A percentile compares a stretch with the other conserved stretches of the same genome.
These are phyloP conservation scores for Salix exigua DNA, from an alignment of 345 rosid genomes.

Conservation along the genomic window DNA sequence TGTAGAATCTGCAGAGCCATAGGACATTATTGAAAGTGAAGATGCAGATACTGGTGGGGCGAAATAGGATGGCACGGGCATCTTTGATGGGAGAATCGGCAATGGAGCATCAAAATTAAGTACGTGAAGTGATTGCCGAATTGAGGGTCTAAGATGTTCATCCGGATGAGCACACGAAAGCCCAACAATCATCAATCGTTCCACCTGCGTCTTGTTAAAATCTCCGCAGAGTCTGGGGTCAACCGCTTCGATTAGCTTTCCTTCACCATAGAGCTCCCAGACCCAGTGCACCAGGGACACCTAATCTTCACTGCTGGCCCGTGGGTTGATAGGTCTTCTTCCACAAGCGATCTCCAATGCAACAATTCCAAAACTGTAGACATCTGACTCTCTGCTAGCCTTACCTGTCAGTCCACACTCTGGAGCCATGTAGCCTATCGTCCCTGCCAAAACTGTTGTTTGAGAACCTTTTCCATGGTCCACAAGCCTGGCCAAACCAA, in stretches of 20 bases:
- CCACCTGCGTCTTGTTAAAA: neutral
- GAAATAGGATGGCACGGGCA: conserved; percentile 8
- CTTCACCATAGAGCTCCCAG: too few species aligned
- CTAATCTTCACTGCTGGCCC: too few species aligned
- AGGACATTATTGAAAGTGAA: too few species aligned
- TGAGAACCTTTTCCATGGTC: conserved; percentile 28
- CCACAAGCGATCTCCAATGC: conserved; percentile 26
- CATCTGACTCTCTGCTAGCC: conserved; percentile 33
- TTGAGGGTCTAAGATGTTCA: neutral
- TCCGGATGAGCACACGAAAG: conserved; percentile 16
- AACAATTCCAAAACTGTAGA: conserved; percentile 38
- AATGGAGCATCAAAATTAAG: conserved; percentile 8
- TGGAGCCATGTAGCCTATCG: conserved; percentile 30
- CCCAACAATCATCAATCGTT: conserved; percentile 7
- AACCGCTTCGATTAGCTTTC: too few species aligned
- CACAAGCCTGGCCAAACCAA: conserved; percentile 27
- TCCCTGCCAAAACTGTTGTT: conserved; percentile 25
- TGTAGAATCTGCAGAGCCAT: too few species aligned
- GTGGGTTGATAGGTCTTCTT: neutral
- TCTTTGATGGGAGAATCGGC: conserved; percentile 9
- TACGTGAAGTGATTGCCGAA: conserved; percentile 2
- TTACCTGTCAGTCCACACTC: conserved; percentile 20
- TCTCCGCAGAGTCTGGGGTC: too few species aligned
- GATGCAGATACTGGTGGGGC: neutral
- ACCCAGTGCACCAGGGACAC: too few species aligned